Conservation (phyloP, 2,329 filamentous ascomycete genomes). For the Botrytis fragariae region DNA sequence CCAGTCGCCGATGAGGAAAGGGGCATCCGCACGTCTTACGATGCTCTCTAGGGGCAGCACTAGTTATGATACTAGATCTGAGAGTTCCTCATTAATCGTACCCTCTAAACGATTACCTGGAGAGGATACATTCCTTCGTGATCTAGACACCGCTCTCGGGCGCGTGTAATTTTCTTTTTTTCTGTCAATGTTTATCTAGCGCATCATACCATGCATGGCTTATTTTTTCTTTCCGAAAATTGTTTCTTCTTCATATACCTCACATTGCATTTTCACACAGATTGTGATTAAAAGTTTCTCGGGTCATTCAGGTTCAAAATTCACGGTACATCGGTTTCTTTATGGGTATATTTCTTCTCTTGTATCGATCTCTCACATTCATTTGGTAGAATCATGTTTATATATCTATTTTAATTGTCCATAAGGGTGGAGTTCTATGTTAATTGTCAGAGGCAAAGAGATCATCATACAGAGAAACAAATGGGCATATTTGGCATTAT, state of each 20-base stretch:
- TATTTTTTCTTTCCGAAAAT: not conserved
- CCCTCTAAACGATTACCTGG: constrained; percentile 8
- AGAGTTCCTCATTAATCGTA: constrained; percentile 13
- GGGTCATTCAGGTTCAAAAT: not conserved
- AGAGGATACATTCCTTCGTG: constrained; percentile 14
- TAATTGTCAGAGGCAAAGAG: not conserved
- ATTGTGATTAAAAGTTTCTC: not conserved
- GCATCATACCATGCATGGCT: not conserved
- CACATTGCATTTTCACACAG: not conserved
- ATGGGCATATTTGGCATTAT: not conserved
- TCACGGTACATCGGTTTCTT: not conserved
- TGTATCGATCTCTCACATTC: not conserved
- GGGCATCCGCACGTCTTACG: not conserved
- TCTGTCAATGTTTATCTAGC: not conserved
- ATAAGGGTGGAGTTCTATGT: not conserved
- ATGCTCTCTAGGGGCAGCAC: constrained; percentile 13
- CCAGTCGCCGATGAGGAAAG: constrained; percentile 8
- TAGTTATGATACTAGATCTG: constrained; percentile 12
- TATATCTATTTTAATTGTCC: not conserved
- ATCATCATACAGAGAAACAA: not conserved
- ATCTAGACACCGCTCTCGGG: constrained; percentile 13
- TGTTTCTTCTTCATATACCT: not conserved
- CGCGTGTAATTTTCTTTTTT: not conserved
- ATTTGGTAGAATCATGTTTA: not conserved
- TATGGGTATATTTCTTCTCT: not conserved